phyloP scores from a whole-genome alignment of 2,329 filamentous ascomycete species.

The Aspergillus tubingensis region DNA sequence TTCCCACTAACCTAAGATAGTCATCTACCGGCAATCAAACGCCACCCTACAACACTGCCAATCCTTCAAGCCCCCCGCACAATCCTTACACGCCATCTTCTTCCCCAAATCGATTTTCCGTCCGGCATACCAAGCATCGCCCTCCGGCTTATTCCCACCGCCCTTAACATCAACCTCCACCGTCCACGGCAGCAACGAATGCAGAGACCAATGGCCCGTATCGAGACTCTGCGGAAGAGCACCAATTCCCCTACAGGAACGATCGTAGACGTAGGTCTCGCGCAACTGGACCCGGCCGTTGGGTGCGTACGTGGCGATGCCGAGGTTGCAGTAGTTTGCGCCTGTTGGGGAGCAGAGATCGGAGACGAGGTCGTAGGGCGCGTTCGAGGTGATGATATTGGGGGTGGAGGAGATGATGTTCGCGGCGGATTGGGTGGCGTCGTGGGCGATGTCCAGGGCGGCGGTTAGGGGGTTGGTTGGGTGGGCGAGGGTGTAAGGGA shows the following conservation, averaged over 20 bases:
- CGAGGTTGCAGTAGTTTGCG: slow-evolving; percentile 2
- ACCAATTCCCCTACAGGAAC: not conserved
- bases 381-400: not conserved
- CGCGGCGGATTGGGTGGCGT: not conserved
- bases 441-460: not conserved
- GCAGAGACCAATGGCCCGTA: not conserved
- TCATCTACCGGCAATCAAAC: slow-evolving; percentile 1
- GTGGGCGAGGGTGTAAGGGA: not conserved
- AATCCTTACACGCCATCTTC: not conserved
- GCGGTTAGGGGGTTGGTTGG: not conserved
- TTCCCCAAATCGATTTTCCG: slow-evolving; percentile 3
- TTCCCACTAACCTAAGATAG: no score
- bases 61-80: not conserved
- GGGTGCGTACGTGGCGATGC: not conserved
- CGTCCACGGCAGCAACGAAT: slow-evolving; percentile 4
- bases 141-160: not conserved
- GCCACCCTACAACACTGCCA: slow-evolving; percentile 3
- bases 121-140: not conserved
- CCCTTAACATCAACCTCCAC: not conserved
- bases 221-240: not conserved
- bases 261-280: slow-evolving; percentile 2
- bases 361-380: not conserved
- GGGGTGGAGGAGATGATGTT: not conserved
- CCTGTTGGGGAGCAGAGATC: slow-evolving; percentile 2
- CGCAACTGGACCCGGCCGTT: not conserved